Conservation (phyloP, 768 basidiomycete genomes). For the Fibroporia radiculosa region DNA sequence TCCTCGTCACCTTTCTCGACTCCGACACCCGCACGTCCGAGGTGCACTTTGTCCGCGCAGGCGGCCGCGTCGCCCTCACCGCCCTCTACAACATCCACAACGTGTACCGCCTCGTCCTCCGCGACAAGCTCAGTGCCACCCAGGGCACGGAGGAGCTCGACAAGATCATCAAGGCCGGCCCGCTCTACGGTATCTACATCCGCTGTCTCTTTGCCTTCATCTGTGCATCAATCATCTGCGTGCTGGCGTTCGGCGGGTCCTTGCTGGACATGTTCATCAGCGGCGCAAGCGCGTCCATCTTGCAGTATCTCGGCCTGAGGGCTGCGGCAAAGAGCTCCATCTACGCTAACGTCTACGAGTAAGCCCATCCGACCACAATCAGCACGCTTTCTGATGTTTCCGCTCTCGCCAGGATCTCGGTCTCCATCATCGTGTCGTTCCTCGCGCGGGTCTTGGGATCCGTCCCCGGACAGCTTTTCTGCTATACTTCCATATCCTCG, state of each 20-base stretch:
- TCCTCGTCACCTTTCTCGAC: slow-evolving; percentile 80
- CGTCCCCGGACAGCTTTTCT: slow-evolving; percentile 69
- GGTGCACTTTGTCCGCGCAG: slow-evolving; percentile 81
- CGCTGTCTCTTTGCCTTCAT: slow-evolving; percentile 73
- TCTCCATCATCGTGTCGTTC: slow-evolving; percentile 79
- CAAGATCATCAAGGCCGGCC: slow-evolving; percentile 50
- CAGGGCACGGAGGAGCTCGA: slow-evolving; percentile 67
- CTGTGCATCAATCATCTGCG: slow-evolving; percentile 75
- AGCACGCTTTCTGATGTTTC: neutral
- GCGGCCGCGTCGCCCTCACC: slow-evolving; percentile 74
- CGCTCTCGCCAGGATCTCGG: slow-evolving; percentile 67
- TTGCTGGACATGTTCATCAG: slow-evolving; percentile 80
- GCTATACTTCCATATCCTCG: slow-evolving; percentile 85
- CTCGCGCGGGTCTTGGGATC: slow-evolving; percentile 72
- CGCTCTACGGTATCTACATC: slow-evolving; percentile 58
- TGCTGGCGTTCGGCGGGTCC: slow-evolving; percentile 74
- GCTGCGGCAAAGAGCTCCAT: slow-evolving; percentile 80
- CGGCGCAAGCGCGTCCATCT: slow-evolving; percentile 54
- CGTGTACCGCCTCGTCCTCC: slow-evolving; percentile 80
- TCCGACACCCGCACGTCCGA: slow-evolving; percentile 63
- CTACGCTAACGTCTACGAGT: slow-evolving; percentile 97
- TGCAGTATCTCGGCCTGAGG: slow-evolving; percentile 77
- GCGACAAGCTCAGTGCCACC: slow-evolving; percentile 69
- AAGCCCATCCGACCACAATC: slow-evolving; percentile 24
- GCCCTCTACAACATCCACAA: slow-evolving; percentile 75